Evolutionary conservation across 2,329 filamentous ascomycete genomes (phyloP), one percentile per base, ranked within the genome.

Genomic region (Aspergillus sp.): DNA sequence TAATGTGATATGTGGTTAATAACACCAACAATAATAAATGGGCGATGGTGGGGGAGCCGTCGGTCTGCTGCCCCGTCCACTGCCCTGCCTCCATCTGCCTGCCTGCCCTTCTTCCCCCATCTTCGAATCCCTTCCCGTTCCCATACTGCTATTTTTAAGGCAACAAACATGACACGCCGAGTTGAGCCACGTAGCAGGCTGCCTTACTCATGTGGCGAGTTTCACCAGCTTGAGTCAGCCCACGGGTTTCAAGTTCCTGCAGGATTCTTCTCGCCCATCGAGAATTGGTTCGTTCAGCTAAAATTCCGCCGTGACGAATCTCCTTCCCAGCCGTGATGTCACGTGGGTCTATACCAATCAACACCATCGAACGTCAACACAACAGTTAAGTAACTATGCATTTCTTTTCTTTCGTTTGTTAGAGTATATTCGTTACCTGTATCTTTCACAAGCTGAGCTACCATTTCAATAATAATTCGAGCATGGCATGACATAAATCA

Each of bases 291-390:
- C n/a, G 15, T 14, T 50, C 9, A 19, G 19, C 9, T 37, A 21
- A 37, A 33, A 39, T 49, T 48, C 46, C 15, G 27, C 21, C 15
- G 52, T 66, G 59, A 64, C 57, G 58, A 62, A 60, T 50, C 27
- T 57, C 58, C 49, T 53, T 49, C 51, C 39, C 45, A 47, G 24
- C 48, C 41, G 60, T 66, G 58, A 65, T 67, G 62, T 67, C 64
- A 67, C 65, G 64, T 67, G 65, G 62, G 58, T 57, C 61, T 43
- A 53, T 54, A 39, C 31, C 33, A 17, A 43, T 11, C 43, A 45
- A 19, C 40, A 43, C 40, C 15, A 43, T 43, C 40, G 17, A 33
- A 7, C 12, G 8, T 41, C 39, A 17, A 41, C n/a, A 43, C 40
- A 12, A 21, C 40, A 31, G 27, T 31, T 9, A 31, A 31, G 27